Evolutionary conservation across 2,329 filamentous ascomycete species (phyloP), one percentile per base, ranked within the genome.

Genomic region (Hysterium pulicare): DNA sequence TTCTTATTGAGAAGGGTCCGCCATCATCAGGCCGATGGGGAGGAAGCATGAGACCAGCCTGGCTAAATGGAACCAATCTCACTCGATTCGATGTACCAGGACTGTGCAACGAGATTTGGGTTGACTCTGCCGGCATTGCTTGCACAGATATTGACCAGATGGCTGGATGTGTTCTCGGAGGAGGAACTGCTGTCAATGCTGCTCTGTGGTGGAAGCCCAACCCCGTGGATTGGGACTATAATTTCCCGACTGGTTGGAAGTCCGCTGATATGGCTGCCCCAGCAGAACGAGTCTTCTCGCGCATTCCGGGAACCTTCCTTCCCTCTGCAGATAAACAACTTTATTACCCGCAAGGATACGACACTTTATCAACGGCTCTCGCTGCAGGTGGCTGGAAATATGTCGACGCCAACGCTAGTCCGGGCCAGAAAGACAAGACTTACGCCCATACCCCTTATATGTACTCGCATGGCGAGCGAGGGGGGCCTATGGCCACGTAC

Each of bases 201-300:
- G 82, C 81, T 33, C 71, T 87, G 24, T 86, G 81, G 77, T 84
- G 81, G 75, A 81, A 78, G 61, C 75, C 85, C 0, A 78, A 82
- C 46, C 72, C 77, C 4, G 61, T 69, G 6, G 86, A 89, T 59
- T 89, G 84, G 71, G 82, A 89, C 59, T 74, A 78, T 59, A 84
- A 85, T 61, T 90, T 86, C 69, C 86, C 86, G 1, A 50, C 68
- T 2, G 85, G 84, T 22, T 90, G 86, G 86, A 82, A 84, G 63
- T 74, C 79, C 15, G 59, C 68, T 5, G 83, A 88, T 51, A 76
- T 88, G 59, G 68, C 69, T 46, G 59, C 69, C 19, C 78, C 84
- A 1, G 78, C 82, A 5, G 66, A 76, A 21, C 76, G 79, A 32
- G 79, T 84, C 5, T 89, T 87, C 60, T 68, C 72, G 26, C 77